A percentile compares a stretch with the other conserved stretches of the same genome.
Conservation (phyloP, 768 basidiomycete genomes). For the Lentinus brumalis region DNA sequence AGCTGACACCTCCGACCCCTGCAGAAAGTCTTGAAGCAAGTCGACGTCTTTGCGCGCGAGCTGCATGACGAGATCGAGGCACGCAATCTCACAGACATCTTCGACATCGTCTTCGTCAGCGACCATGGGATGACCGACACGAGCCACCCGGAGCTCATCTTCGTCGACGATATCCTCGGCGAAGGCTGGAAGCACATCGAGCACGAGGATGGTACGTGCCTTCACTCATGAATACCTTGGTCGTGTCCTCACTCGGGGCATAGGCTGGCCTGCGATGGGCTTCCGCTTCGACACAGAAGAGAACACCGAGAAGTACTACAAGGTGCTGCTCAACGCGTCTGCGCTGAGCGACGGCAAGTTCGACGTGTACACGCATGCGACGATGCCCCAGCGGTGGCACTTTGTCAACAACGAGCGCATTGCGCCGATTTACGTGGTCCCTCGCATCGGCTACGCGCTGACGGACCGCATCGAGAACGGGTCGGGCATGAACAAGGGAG, state of each 20-base stretch:
- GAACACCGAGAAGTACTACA: conserved; percentile 59
- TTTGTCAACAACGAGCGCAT: conserved; percentile 75
- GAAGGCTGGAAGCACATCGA: conserved; percentile 59
- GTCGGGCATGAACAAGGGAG: conserved; percentile 71
- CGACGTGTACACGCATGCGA: conserved; percentile 73
- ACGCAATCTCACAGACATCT: conserved; percentile 79
- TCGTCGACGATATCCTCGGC: conserved; percentile 81
- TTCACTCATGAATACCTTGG: neutral
- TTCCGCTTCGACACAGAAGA: conserved; percentile 66
- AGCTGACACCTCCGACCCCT: neutral
- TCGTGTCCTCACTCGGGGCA: neutral
- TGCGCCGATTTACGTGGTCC: conserved; percentile 85
- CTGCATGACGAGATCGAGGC: conserved; percentile 62
- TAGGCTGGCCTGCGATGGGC: conserved; percentile 89
- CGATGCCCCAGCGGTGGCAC: conserved; percentile 83
- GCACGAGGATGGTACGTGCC: conserved; percentile 65
- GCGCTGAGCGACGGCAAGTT: conserved; percentile 64
- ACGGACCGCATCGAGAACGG: conserved; percentile 65
- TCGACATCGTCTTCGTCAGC: conserved; percentile 88
- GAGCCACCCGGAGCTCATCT: conserved; percentile 71
- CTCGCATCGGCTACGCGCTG: conserved; percentile 77
- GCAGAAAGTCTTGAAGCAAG: conserved; percentile 62
- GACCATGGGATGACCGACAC: conserved; percentile 95
- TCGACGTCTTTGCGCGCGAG: conserved; percentile 75
- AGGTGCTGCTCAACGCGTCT: conserved; percentile 55